Evolutionary conservation across 139 green algal species (phyloP).

Genomic region (Penium margaritaceum): DNA sequence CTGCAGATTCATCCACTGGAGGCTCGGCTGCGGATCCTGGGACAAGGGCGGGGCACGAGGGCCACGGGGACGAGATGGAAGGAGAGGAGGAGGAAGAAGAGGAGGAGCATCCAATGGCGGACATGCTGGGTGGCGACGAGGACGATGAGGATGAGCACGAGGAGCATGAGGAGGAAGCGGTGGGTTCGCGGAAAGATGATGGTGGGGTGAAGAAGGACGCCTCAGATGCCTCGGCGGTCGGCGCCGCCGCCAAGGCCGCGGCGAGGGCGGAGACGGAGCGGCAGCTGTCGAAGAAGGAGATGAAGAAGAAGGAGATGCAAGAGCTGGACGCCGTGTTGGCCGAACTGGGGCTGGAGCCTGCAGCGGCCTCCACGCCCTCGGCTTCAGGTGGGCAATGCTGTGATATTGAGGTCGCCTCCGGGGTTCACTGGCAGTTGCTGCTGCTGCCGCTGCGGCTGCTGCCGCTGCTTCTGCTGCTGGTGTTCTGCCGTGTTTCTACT

Average conservation of each 20-base stretch:
- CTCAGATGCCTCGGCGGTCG: neutral
- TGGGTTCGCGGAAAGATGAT: too few species aligned
- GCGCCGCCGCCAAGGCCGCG: neutral
- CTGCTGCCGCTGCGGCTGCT: too few species aligned
- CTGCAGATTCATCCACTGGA: neutral
- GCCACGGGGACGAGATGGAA: neutral
- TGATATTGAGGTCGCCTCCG: too few species aligned
- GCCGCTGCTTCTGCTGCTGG: too few species aligned
- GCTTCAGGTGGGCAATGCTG: too few species aligned
- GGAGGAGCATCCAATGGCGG: slow-evolving; percentile 19
- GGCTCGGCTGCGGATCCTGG: too few species aligned
- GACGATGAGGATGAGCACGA: slow-evolving; percentile 31
- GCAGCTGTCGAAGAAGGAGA: slow-evolving; percentile 51
- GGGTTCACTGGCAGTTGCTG: too few species aligned
- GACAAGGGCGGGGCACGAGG: too few species aligned
- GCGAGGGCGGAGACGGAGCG: slow-evolving; percentile 17
- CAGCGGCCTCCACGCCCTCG: too few species aligned
- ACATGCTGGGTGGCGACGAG: slow-evolving; percentile 15
- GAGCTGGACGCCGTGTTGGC: slow-evolving; percentile 48
- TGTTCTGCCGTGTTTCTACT: too few species aligned
- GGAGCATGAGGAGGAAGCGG: slow-evolving; percentile 5
- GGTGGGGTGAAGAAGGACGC: too few species aligned
- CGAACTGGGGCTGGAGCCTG: slow-evolving; percentile 18
- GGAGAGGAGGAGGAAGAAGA: slow-evolving; percentile 32
- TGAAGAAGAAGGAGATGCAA: slow-evolving; percentile 51